Evolutionary conservation across 169 alveolate genomes (phyloP), one percentile per base, ranked within the genome.

Genomic region (Eimeria acervulina): DNA sequence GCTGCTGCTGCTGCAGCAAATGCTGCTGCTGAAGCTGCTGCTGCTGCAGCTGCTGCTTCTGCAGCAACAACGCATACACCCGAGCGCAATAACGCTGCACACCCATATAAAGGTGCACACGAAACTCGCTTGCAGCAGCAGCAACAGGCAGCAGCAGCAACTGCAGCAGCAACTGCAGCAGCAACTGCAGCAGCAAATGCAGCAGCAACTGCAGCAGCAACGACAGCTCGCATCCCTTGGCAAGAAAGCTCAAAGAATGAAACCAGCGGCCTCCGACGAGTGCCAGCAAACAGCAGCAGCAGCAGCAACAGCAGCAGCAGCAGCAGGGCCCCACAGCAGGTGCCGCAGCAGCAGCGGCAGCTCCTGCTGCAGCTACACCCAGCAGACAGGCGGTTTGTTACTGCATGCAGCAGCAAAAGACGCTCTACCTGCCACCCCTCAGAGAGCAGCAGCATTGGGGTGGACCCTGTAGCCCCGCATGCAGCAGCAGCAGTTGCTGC

Each of bases 401-500:
- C 8, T 13, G 88, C 61, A 21, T 23, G 55, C 33, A 78, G 88
- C 88, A 78, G 88, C 88, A 78, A 78, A 36, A 55, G 88, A 19
- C 5, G 88, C 4, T 78, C 88, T 7, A 78, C 88, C 2, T 55
- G 88, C 36, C 88, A 61, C 31, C 38, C 63, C 21, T 31, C 36
- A 21, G 88, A 36, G 5, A 42, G 5, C 4, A 38, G n/a, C 83
- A 10, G 17, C 55, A 12, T 3, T 7, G 66, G 23, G 1, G 7
- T 19, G 63, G 88, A 78, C 21, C 36, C 88, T 19, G 88, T 21
- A 19, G 88, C 88, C 5, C 88, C 88, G 38, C 38, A 78, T 78
- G 88, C 88, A 36, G 88, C 88, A 17, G 66, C 42, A 19, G 31
- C 63, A 78, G 88, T 78, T 10, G 88, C 88, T 78, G 88, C 88